Conservation (phyloP, 495 filamentous ascomycete genomes). For the Tetracladium setigerum region DNA sequence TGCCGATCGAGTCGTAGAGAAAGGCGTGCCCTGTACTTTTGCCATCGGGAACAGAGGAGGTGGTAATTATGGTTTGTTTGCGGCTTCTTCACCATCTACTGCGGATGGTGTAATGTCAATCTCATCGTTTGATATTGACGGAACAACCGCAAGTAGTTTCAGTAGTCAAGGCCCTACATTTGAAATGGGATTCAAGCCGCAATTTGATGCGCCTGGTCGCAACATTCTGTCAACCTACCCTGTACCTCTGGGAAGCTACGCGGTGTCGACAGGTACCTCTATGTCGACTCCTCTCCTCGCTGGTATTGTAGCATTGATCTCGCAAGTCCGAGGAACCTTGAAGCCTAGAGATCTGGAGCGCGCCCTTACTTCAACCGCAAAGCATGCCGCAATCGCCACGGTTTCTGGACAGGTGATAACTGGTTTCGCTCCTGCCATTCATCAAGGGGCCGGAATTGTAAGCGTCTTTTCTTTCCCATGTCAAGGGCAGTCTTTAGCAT, state of each 20-base stretch:
- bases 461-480: too few species aligned
- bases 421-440: neutral
- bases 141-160: too few species aligned
- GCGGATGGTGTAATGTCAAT: too few species aligned
- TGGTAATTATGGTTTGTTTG: slow-evolving; percentile 25
- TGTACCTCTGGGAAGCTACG: slow-evolving; percentile 27
- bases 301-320: slow-evolving; percentile 30
- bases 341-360: neutral
- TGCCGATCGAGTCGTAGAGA: too few species aligned
- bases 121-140: too few species aligned
- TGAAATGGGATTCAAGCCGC: slow-evolving; percentile 35
- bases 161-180: slow-evolving; percentile 38
- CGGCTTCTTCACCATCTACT: too few species aligned
- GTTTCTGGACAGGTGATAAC: neutral
- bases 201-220: slow-evolving; percentile 33
- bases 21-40: too few species aligned
- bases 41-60: slow-evolving; percentile 35
- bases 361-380: neutral
- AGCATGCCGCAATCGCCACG: neutral
- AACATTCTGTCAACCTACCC: slow-evolving; percentile 38
- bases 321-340: too few species aligned
- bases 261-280: slow-evolving; percentile 38
- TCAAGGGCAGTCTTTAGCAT: too few species aligned
- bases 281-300: slow-evolving; percentile 43
- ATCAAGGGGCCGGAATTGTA: neutral